Evolutionary conservation across 2,329 filamentous ascomycete genomes (phyloP).

Genomic region (Cercospora sp.): DNA sequence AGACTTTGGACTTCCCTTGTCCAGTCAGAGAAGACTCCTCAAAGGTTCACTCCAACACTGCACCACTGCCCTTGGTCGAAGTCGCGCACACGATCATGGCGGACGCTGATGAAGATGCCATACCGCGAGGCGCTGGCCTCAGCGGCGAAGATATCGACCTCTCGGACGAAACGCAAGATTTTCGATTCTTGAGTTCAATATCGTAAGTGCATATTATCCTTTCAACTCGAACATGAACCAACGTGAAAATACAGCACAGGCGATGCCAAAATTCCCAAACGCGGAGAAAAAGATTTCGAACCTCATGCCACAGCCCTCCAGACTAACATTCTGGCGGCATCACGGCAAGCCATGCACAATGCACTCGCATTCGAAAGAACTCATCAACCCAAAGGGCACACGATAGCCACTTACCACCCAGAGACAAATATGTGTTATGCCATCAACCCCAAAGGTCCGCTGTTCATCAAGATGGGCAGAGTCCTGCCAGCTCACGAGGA

Average conservation of each 20-base stretch:
- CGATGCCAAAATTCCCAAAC: slow-evolving; percentile 69
- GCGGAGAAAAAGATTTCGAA: slow-evolving; percentile 97
- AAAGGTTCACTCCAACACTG: not conserved
- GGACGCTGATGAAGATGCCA: slow-evolving; percentile 42
- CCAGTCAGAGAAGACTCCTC: not conserved
- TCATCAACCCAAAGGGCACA: slow-evolving; percentile 66
- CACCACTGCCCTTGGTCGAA: not conserved
- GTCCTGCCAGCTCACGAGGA: slow-evolving; percentile 58
- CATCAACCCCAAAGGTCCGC: slow-evolving; percentile 69
- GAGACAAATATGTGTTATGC: slow-evolving; percentile 62
- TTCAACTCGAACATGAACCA: not conserved
- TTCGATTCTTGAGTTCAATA: slow-evolving; percentile 67
- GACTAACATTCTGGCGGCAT: slow-evolving; percentile 73
- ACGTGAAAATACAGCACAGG: slow-evolving; percentile 28
- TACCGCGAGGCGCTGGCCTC: slow-evolving; percentile 57
- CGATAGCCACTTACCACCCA: slow-evolving; percentile 73
- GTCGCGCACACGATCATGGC: slow-evolving; percentile 34
- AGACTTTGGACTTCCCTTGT: slow-evolving; percentile 2
- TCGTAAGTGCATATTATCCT: slow-evolving; percentile 41
- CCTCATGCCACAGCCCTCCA: slow-evolving; percentile 85
- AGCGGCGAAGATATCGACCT: slow-evolving; percentile 72
- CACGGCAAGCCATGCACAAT: slow-evolving; percentile 83
- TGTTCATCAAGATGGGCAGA: slow-evolving; percentile 75
- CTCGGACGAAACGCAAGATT: slow-evolving; percentile 84
- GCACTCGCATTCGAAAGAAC: slow-evolving; percentile 76